phyloP scores from a whole-genome alignment of 306 rosid genomes.

The Quercus variabilis region DNA sequence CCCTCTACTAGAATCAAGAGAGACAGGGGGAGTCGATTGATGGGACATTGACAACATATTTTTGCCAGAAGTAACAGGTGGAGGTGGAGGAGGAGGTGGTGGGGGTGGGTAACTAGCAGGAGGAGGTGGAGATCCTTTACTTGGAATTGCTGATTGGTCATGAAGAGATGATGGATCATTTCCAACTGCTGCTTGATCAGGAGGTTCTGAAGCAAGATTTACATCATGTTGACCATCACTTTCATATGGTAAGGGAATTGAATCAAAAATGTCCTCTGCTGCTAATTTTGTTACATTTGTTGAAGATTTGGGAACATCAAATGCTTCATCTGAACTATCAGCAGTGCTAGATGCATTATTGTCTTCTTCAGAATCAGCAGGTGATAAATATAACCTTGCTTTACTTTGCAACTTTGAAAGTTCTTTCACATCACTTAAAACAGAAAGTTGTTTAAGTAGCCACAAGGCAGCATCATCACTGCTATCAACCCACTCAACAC shows the following conservation, averaged over 20 bases:
- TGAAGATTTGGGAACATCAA: slow-evolving; percentile 60
- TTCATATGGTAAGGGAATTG: slow-evolving; percentile 37
- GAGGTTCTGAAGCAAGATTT: slow-evolving; percentile 33
- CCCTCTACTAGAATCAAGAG: background rate
- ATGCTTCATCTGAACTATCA: slow-evolving; percentile 91
- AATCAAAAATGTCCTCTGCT: slow-evolving; percentile 40
- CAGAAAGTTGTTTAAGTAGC: slow-evolving; percentile 83
- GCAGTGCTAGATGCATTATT: slow-evolving; percentile 84
- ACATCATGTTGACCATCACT: slow-evolving; percentile 33
- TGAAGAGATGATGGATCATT: slow-evolving; percentile 25
- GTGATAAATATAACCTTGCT: slow-evolving; percentile 71
- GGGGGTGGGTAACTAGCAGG: background rate
- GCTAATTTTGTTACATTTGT: slow-evolving; percentile 44
- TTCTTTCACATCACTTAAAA: slow-evolving; percentile 74
- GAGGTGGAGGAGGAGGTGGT: slow-evolving; percentile 3
- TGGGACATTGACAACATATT: background rate
- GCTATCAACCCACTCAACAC: slow-evolving; percentile 83
- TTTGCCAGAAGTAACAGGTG: background rate
- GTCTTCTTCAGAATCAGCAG: slow-evolving; percentile 93
- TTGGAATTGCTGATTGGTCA: slow-evolving; percentile 15
- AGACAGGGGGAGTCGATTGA: background rate
- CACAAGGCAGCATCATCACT: slow-evolving; percentile 93
- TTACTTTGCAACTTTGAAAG: slow-evolving; percentile 70
- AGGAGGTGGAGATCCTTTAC: slow-evolving; percentile 27
- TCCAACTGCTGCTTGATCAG: slow-evolving; percentile 33